Base-by-base conservation (phyloP, 306 rosid genomes). In the Comarum palustre region DNA sequence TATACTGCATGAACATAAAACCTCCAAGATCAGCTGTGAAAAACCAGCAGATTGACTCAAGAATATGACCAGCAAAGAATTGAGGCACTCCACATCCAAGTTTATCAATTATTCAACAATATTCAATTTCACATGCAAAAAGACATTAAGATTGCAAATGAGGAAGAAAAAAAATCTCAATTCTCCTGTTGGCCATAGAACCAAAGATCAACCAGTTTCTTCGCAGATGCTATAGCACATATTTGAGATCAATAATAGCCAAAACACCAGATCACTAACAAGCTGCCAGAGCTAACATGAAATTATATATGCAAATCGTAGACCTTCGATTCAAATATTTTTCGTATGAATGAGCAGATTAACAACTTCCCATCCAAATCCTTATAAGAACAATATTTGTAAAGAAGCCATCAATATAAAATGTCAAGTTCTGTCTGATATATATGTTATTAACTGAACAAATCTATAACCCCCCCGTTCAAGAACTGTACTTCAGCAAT, bases 1-100 rank as follows among this genome's bases (percentile, higher is more conserved):
- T 76, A 92, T 90, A 48, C 98, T 92, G 76, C 77, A 31, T 10
- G 7, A 50, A 78, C 66, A 63, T 39, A 71, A 45, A 52, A 54
- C 61, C 4, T 69, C 22, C 31, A 5, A 50, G 10, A 34, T 76
- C 48, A 75, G 69, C 32, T 20, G 1, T 14, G 22, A 59, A n/a
- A 7, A 62, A 62, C 20, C 54, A 66, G 22, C 36, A 75, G 38
- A 1, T 31, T 2, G 2, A 41, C 9, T 45, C 12, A 2, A 25
- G 15, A 67, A 27, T 4, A 25, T 25, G 72, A 43, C 25, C 19
- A 42, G 24, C 6, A 38, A 20, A 38, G 17, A 68, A 29, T 68
- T 47, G 24, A 2, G 10, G 58, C 27, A 10, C 11, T 46, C 58
- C 41, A 45, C 43, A 25, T 10, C 22, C 31, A 24, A 12, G 11